Conservation (phyloP, 2,329 filamentous ascomycete genomes). For the Berkeleyomyces rouxiae region DNA sequence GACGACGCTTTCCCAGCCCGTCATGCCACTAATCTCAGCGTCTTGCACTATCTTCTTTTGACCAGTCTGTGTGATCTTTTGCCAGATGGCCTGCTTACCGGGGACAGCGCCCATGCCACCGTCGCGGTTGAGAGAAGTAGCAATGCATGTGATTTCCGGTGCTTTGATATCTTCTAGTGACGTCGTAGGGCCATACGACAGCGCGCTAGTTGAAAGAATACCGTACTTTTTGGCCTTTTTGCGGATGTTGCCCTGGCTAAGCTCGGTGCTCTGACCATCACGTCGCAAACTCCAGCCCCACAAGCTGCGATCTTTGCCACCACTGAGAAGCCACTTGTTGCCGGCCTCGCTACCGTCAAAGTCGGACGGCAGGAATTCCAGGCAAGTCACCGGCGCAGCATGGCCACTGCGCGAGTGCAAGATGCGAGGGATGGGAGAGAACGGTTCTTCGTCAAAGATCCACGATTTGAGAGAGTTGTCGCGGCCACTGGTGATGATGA, state of each 20-base stretch:
- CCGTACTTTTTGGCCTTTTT: slow-evolving; percentile 81
- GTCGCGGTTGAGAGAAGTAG: slow-evolving; percentile 82
- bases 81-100: slow-evolving; percentile 67
- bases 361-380: slow-evolving; percentile 73
- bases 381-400: slow-evolving; percentile 63
- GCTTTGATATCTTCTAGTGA: slow-evolving; percentile 67
- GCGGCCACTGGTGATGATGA: slow-evolving; percentile 75
- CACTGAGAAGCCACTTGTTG: slow-evolving; percentile 89
- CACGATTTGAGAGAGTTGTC: slow-evolving; percentile 92
- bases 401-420: slow-evolving; percentile 80
- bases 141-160: slow-evolving; percentile 79
- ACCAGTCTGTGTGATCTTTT: slow-evolving; percentile 30
- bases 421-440: slow-evolving; percentile 69
- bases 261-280: slow-evolving; percentile 82
- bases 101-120: slow-evolving; percentile 78
- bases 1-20: slow-evolving; percentile 93
- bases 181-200: slow-evolving; percentile 43
- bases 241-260: slow-evolving; percentile 78
- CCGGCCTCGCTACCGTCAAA: slow-evolving; percentile 77
- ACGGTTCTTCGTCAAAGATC: slow-evolving; percentile 89
- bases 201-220: slow-evolving; percentile 41
- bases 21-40: slow-evolving; percentile 57
- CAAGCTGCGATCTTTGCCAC: slow-evolving; percentile 73
- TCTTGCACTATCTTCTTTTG: slow-evolving; percentile 45
- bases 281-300: slow-evolving; percentile 94